phyloP scores from a whole-genome alignment of 2,329 filamentous ascomycete genomes.

The Daldinia sp. region DNA sequence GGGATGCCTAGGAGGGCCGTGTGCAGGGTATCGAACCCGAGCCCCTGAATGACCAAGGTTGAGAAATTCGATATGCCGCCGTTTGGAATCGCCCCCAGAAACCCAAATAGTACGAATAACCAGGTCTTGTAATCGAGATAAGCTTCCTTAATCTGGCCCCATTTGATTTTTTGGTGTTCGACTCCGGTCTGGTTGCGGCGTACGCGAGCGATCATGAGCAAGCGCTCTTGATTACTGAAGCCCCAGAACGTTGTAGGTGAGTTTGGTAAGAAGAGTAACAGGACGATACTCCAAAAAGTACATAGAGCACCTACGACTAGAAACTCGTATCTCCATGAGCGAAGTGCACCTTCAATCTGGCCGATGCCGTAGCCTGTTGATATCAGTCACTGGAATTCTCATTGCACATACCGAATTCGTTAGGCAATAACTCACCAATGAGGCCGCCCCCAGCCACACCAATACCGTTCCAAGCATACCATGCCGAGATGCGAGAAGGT shows the following conservation, averaged over 20 bases:
- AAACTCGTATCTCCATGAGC: constrained; percentile 59
- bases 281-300: constrained; percentile 52
- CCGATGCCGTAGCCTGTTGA: constrained; percentile 56
- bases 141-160: constrained; percentile 55
- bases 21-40: constrained; percentile 65
- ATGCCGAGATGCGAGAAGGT: constrained; percentile 66
- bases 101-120: constrained; percentile 64
- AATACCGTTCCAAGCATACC: constrained; percentile 67
- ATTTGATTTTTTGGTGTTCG: constrained; percentile 53
- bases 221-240: constrained; percentile 57
- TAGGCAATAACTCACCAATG: constrained; percentile 2
- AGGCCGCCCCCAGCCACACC: constrained; percentile 65
- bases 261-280: constrained; percentile 61
- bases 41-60: constrained; percentile 68
- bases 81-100: constrained; percentile 61
- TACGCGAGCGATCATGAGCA: constrained; percentile 54
- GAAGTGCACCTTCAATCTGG: constrained; percentile 63
- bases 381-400: not conserved
- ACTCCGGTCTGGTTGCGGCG: constrained; percentile 55
- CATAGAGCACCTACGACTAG: constrained; percentile 57
- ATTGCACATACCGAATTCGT: not conserved
- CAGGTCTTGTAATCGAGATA: constrained; percentile 62
- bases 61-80: constrained; percentile 70
- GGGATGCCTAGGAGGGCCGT: constrained; percentile 68
- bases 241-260: constrained; percentile 65